Conservation (phyloP, 2,329 filamentous ascomycete genomes). For the Alternaria arbusti region DNA sequence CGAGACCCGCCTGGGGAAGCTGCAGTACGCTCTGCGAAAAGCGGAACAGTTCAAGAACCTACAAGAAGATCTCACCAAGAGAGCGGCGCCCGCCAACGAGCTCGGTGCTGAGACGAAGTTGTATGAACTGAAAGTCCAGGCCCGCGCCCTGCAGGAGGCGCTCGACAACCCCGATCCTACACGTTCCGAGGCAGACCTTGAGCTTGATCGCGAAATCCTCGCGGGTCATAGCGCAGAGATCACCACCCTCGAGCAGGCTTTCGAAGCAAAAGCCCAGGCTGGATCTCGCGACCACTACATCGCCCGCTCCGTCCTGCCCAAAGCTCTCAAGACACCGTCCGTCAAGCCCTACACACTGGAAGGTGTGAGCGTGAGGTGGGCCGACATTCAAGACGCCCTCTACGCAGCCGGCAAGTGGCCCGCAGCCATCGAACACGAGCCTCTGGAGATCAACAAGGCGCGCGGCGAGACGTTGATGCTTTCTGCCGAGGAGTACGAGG, state of each 20-base stretch:
- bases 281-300: constrained; percentile 26
- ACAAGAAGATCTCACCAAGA: constrained; percentile 17
- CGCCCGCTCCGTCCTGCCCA: constrained; percentile 32
- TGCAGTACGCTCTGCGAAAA: constrained; percentile 34
- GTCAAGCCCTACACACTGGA: constrained; percentile 33
- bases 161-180: constrained; percentile 24
- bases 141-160: constrained; percentile 12
- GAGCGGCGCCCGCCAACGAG: constrained; percentile 29
- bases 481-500: constrained; percentile 27
- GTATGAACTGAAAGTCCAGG: constrained; percentile 18
- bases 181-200: constrained; percentile 15
- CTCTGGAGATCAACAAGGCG: constrained; percentile 18
- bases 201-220: constrained; percentile 17
- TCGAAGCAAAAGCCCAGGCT: constrained; percentile 24
- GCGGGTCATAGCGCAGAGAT: constrained; percentile 20
- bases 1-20: constrained; percentile 28
- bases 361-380: constrained; percentile 41
- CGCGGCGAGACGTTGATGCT: constrained; percentile 19
- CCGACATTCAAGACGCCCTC: constrained; percentile 41
- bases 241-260: constrained; percentile 27
- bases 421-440: constrained; percentile 29
- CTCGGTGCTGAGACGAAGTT: constrained; percentile 27
- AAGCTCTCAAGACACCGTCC: constrained; percentile 18
- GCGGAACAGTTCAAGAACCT: constrained; percentile 29
- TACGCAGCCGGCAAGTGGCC: constrained; percentile 33